Base-by-base conservation (phyloP, 768 basidiomycete species). In the Calocybe indica region DNA sequence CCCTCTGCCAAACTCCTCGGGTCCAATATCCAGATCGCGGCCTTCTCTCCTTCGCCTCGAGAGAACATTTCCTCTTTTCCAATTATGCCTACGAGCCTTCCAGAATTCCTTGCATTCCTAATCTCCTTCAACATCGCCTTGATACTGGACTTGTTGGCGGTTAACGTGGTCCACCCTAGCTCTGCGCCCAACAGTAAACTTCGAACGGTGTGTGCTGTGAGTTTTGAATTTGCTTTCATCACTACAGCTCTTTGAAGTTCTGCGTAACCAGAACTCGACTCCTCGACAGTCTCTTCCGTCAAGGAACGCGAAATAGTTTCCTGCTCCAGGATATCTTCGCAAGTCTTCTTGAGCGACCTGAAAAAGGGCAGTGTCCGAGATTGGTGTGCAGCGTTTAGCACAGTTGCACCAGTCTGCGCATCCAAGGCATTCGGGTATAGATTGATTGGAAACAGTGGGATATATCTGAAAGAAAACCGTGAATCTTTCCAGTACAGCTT, bases 131-230 rank as follows among this genome's bases (percentile, higher is more conserved):
- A 51, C n/a, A 93, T 70, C 15, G 82, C 82, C 57, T 76, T 82
- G 22, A 92, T 79, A 54, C 90, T 90, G 30, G 83, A 75, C 53
- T 79, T 73, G 55, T 95, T 94, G 7, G 89, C 89, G 4, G 91
- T 93, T 41, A 94, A 67, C n/a, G 88, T 90, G 52, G 92, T 93
- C 86, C 87, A 84, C 0, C 83, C 82, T 28, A 76, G 65, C 35
- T 66, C 66, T 0, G 84, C 79, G 11, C 91, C 92, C 58, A 76
- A 78, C 13, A 82, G 65, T 68, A 92, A 69, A 46, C 84, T 88
- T 47, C 79, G 73, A 7, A 88, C 76, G 0, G 92, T 93, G 60
- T 93, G 91, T 7, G 75, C 76, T 0, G 90, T 91, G 31, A 89
- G 65, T 30, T 75, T 75, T 1, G 78, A 72, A 51, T 81, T 80